Evolutionary conservation across 208 protist species (phyloP), one percentile per base, ranked within the genome.

Genomic region (Trypanosoma melophagium): DNA sequence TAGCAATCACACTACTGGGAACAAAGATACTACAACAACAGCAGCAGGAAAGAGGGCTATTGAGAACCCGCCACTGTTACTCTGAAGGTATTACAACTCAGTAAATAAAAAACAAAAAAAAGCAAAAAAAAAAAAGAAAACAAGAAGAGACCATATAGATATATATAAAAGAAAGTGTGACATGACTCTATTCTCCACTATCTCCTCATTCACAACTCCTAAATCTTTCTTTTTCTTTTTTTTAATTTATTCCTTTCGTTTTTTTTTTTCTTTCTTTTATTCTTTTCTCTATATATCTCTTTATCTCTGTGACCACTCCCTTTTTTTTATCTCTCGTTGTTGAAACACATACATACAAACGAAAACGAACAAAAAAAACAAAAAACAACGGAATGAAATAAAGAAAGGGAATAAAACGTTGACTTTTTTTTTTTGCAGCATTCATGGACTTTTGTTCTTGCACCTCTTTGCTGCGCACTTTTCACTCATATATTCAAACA

Each of bases 331-430:
- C 16, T 47, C 16, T 47, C 16, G 13, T 17, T 17, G 9, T 47
- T 17, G 13, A 66, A 45, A 66, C 24, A 65, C 13, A 65, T 9
- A 65, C 25, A 65, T 2, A 55, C 60, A 65, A 1, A 54, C 60
- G 50, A 47, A 47, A 47, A 47, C 2, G 10, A 47, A 47, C 9
- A 47, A 47, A 47, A 8, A 10, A n/a, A 47, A 10, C 10, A 1
- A n/a, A 8, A 8, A 31, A 22, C 2, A 9, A 55, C 2, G n/a
- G 12, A 31, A 55, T 1, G n/a, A 35, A 22, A 55, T 21, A 16
- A 55, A 31, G 12, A 55, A 22, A 16, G 19, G n/a, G 3, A 55
- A 55, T 55, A 55, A 55, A 17, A 47, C 9, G 9, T 47, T 35
- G 28, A 35, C 28, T 5, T 35, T 35, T 35, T 35, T 35, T 35